Conservation (phyloP, 1,139 yeast genomes). For the Blastobotrys proliferans region DNA sequence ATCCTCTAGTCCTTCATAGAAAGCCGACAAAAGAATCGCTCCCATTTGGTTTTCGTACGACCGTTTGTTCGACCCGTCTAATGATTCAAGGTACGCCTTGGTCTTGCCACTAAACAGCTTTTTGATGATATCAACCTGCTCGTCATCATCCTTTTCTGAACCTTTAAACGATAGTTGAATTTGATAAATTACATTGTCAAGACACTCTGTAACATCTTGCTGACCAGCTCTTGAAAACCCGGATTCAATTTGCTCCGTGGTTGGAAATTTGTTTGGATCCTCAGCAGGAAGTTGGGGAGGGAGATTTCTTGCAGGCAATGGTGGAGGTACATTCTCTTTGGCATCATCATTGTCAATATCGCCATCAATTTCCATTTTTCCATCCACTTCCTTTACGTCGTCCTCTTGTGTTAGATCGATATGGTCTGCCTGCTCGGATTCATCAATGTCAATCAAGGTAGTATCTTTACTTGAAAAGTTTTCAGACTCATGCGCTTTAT, state of each 20-base stretch:
- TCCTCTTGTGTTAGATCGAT: not conserved
- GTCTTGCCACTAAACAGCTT: slow-evolving; percentile 74
- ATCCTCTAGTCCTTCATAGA: slow-evolving; percentile 74
- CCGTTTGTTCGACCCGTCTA: slow-evolving; percentile 32
- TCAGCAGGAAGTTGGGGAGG: not conserved
- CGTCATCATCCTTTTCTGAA: slow-evolving; percentile 64
- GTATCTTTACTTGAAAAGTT: too few relatives aligned
- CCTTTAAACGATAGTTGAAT: slow-evolving; percentile 87
- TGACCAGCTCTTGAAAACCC: slow-evolving; percentile 65
- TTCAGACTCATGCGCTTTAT: too few relatives aligned
- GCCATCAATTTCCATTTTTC: not conserved
- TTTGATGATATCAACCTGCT: slow-evolving; percentile 77
- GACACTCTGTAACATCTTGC: slow-evolving; percentile 96
- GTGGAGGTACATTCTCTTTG: slow-evolving; percentile 6
- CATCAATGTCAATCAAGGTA: too few relatives aligned
- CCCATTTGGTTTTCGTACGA: slow-evolving; percentile 74
- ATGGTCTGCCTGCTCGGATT: not conserved
- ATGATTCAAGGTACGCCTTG: slow-evolving; percentile 48
- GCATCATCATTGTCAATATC: slow-evolving; percentile 1
- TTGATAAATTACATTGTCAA: slow-evolving; percentile 90
- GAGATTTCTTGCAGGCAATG: slow-evolving; percentile 9
- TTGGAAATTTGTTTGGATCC: slow-evolving; percentile 17
- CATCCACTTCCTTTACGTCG: slow-evolving; percentile 1
- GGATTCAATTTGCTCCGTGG: slow-evolving; percentile 22
- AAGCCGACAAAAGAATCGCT: slow-evolving; percentile 74